Evolutionary conservation across 306 rosid genomes (phyloP).

Genomic region (Casuarina glauca): DNA sequence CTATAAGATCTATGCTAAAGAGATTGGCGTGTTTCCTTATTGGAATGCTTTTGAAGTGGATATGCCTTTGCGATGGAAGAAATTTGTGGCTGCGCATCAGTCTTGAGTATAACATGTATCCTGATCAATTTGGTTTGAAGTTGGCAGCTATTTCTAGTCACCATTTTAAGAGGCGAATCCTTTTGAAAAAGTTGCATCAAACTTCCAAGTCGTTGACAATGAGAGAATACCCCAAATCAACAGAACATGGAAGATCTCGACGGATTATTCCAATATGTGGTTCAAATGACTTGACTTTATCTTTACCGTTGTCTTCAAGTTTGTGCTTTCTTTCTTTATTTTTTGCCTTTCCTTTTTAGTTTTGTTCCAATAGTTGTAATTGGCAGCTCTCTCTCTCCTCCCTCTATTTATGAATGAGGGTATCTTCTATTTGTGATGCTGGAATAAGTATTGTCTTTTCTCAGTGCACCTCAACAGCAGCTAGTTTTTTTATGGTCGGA

Average conservation of each 20-base stretch:
- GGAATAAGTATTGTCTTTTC: too few relatives aligned
- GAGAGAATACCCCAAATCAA: background rate
- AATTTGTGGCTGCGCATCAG: background rate
- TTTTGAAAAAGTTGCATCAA: constrained; percentile 5
- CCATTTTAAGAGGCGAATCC: constrained; percentile 2
- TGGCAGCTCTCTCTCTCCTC: too few relatives aligned
- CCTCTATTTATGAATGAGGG: too few relatives aligned
- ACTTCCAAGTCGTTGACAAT: background rate
- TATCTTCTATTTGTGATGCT: too few relatives aligned
- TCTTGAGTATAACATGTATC: background rate
- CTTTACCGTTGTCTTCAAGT: background rate
- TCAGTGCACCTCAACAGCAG: too few relatives aligned
- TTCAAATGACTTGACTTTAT: background rate
- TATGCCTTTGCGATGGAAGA: background rate
- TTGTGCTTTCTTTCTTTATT: background rate
- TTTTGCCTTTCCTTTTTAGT: background rate
- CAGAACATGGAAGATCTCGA: background rate
- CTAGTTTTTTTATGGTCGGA: too few relatives aligned
- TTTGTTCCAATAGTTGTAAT: background rate
- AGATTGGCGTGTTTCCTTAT: too few relatives aligned
- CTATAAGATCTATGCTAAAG: too few relatives aligned
- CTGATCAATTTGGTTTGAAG: background rate
- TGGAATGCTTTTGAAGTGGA: background rate
- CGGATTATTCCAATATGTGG: background rate
- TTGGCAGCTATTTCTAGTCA: background rate